Evolutionary conservation across 1,284 basidiomycete species (phyloP), one percentile per base, ranked within the genome.

Genomic region (Paramarasmius palmivorus): DNA sequence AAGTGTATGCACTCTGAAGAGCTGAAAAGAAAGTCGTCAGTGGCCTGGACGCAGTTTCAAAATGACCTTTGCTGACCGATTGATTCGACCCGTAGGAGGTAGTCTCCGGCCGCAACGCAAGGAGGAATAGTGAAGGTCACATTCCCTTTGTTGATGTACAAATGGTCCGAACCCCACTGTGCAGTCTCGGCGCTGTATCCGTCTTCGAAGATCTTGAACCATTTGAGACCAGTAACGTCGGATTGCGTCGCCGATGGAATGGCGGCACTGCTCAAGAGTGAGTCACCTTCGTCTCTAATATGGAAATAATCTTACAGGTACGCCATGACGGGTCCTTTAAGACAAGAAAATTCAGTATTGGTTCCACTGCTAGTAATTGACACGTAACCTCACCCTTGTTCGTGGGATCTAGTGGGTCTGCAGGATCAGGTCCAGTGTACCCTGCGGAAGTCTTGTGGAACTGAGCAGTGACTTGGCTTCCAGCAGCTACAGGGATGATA

Each of bases 81-180:
- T 17, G 29, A 17, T 19, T 46, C 44, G 32, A 17, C 25, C n/a
- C 44, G 25, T 26, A 32, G 25, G 6, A 46, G 25, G 14, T 46
- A 46, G 7, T 82, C 69, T 3, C 80, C 80, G 8, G 73, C 57
- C 2, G 70, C 60, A 50, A 82, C 77, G 60, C 79, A 82, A 20
- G 61, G 62, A 0, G 81, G 81, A 54, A 82, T 76, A 0, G 63
- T 74, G 69, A 81, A 81, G 7, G 74, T 73, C 37, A 79, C 76
- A 56, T 81, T 79, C 45, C 81, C 81, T 58, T 81, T 78, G 67
- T 79, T 80, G 10, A 72, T 64, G 53, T 79, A 73, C 58, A 83
- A 61, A 9, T 69, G 69, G 62, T 82, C 79, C 9, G 78, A 76
- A 39, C 67, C 78, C 78, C 79, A 79, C 42, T 59, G 65, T 32